Evolutionary conservation across 2,329 filamentous ascomycete species (phyloP).

Genomic region (Colletotrichum horii): DNA sequence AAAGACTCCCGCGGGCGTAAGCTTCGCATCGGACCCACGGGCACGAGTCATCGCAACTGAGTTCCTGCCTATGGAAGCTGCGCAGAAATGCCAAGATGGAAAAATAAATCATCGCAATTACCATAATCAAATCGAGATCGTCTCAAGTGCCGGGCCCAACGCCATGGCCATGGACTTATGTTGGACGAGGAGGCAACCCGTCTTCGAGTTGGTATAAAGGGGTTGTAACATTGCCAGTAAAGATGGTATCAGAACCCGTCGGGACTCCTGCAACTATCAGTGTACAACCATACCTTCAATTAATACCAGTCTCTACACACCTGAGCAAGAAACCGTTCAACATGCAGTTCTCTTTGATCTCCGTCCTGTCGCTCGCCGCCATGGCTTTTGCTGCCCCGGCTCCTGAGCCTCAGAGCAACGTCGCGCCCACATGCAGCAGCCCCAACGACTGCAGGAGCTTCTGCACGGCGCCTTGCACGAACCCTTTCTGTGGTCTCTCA

Average conservation of each 20-base stretch:
- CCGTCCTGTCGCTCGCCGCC: not conserved
- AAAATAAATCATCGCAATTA: not conserved
- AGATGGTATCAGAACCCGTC: not conserved
- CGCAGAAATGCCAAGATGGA: not conserved
- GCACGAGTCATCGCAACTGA: not conserved
- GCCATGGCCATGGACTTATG: not conserved
- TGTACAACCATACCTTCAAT: not conserved
- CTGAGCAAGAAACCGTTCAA: not conserved
- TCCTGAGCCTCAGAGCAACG: not conserved
- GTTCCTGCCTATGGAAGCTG: not conserved
- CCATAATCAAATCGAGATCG: not conserved
- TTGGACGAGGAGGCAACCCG: not conserved
- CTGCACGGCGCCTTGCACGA: not conserved
- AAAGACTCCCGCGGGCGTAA: not conserved
- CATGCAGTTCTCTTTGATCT: not conserved
- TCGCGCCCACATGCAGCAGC: not conserved
- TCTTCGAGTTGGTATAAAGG: not conserved
- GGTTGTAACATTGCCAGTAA: not conserved
- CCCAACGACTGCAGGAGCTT: not conserved
- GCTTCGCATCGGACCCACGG: not conserved
- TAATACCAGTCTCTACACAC: not conserved
- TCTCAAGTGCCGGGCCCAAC: not conserved
- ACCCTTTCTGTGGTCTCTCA: not conserved
- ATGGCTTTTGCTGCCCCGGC: not conserved
- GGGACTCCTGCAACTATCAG: not conserved